These are phyloP conservation scores for Pseudodiploospora longispora DNA, from an alignment of 2,329 filamentous ascomycete species.

Conservation along the genomic window DNA sequence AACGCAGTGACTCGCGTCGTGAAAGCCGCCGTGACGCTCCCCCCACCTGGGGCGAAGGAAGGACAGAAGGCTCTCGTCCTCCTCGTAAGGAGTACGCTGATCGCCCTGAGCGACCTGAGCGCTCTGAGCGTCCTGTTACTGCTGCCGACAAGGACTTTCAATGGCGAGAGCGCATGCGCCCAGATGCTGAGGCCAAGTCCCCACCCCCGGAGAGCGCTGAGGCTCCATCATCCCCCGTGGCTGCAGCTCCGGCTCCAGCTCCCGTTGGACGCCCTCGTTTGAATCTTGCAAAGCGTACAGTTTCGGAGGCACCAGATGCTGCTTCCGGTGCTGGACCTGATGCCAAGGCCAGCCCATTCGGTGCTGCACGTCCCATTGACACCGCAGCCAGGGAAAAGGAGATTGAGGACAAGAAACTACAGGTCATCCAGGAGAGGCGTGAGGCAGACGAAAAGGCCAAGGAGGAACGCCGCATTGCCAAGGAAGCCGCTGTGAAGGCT, in stretches of 20 bases:
- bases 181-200: conserved; percentile 58
- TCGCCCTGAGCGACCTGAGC: conserved; percentile 54
- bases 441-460: conserved; percentile 81
- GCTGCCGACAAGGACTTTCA: conserved; percentile 89
- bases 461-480: conserved; percentile 58
- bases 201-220: conserved; percentile 62
- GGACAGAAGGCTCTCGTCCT: conserved; percentile 69
- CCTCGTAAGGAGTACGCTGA: conserved; percentile 72
- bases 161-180: conserved; percentile 87
- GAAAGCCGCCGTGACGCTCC: conserved; percentile 61
- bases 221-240: conserved; percentile 66
- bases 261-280: conserved; percentile 65
- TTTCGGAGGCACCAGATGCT: conserved; percentile 59
- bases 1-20: conserved; percentile 49
- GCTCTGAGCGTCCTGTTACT: conserved; percentile 59
- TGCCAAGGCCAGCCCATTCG: conserved; percentile 86
- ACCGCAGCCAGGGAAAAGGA: conserved; percentile 82
- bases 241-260: conserved; percentile 39
- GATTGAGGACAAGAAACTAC: conserved; percentile 78
- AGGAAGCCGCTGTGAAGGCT: conserved; percentile 43
- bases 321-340: conserved; percentile 48
- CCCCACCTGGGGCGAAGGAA: conserved; percentile 66
- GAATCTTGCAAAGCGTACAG: conserved; percentile 85
- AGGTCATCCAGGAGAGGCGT: conserved; percentile 70
- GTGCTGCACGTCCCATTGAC: conserved; percentile 87